A percentile compares a stretch with the other conserved stretches of the same genome.
These are phyloP conservation scores for Alternaria brassicae DNA, from an alignment of 2,329 filamentous ascomycete species.

Conservation along the genomic window DNA sequence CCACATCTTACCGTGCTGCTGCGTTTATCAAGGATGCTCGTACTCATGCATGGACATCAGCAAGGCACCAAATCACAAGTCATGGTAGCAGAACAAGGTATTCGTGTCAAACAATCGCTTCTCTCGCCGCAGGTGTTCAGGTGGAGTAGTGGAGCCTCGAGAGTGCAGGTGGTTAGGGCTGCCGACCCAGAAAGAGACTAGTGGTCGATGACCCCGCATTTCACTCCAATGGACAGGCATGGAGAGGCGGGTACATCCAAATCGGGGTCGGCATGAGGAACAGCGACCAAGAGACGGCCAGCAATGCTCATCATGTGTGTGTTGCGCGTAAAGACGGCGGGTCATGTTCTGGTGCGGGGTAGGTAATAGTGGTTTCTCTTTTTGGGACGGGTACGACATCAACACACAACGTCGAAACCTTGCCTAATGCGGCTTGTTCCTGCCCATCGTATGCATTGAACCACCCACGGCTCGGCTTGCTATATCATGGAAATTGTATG, in stretches of 20 bases:
- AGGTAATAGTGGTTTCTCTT: neutral
- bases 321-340: neutral
- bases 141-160: neutral
- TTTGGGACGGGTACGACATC: neutral
- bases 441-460: neutral
- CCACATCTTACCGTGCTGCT: neutral
- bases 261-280: constrained; percentile 5
- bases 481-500: constrained; percentile 2
- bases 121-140: neutral
- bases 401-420: neutral
- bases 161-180: neutral
- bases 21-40: neutral
- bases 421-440: neutral
- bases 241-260: constrained; percentile 1
- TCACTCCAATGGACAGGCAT: neutral
- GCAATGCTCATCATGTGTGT: constrained; percentile 2
- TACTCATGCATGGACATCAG: neutral
- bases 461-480: neutral
- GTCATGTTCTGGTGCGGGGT: neutral
- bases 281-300: neutral
- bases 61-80: neutral
- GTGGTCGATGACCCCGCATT: neutral
- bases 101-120: neutral
- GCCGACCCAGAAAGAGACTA: constrained; percentile 6
- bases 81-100: neutral